Evolutionary conservation across 257 asterid genomes (phyloP).

Genomic region (Anisodus acutangulus): DNA sequence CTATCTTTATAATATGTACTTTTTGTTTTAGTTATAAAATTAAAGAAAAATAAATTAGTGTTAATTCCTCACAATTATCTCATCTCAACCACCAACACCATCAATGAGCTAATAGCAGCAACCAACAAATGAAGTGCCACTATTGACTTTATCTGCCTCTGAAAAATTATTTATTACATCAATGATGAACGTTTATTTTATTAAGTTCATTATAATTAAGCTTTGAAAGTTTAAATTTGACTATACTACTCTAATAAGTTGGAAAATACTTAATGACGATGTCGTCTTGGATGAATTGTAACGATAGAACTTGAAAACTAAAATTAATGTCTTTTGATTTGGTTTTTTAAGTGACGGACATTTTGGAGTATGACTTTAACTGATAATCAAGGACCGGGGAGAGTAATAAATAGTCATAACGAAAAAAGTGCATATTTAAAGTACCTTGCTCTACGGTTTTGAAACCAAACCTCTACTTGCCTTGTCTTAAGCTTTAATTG

Average conservation of each 20-base stretch:
- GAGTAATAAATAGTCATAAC: neutral
- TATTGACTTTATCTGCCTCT: too few relatives aligned
- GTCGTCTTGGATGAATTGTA: neutral
- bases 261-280: too few relatives aligned
- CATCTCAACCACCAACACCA: slow-evolving; percentile 12
- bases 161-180: too few relatives aligned
- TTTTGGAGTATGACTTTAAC: neutral
- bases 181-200: too few relatives aligned
- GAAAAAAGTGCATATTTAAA: neutral
- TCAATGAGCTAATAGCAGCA: too few relatives aligned
- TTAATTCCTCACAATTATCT: neutral
- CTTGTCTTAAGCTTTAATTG: slow-evolving; percentile 66
- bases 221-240: neutral
- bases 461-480: slow-evolving; percentile 96
- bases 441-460: slow-evolving; percentile 94
- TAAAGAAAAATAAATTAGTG: neutral
- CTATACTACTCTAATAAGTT: neutral
- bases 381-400: neutral
- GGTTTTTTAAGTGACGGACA: neutral
- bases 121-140: too few relatives aligned
- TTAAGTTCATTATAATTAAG: too few relatives aligned
- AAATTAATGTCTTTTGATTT: neutral
- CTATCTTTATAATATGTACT: neutral
- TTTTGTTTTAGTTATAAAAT: neutral
- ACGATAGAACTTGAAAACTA: neutral